These are phyloP conservation scores for Xanthoceras sorbifolium DNA, from an alignment of 345 rosid genomes.

Conservation along the genomic window DNA sequence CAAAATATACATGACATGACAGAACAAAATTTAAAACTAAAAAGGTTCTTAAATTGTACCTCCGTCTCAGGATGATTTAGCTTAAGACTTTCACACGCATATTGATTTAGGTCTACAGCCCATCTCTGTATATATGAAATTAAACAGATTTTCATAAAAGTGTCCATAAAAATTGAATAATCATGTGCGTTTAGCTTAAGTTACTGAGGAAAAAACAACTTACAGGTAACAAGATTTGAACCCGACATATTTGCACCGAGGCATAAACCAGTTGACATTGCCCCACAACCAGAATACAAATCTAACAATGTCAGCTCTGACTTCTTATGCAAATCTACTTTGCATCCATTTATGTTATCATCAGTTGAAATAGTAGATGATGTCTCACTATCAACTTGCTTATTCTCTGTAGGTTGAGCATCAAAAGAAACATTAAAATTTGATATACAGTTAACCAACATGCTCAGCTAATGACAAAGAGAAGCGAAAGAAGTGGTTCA, in stretches of 20 bases:
- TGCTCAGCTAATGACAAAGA: background rate
- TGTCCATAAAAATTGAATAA: background rate
- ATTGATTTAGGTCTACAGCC: constrained; percentile 69
- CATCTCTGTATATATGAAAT: constrained; percentile 47
- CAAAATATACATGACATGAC: background rate
- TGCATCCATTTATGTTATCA: constrained; percentile 22
- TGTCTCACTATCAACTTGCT: constrained; percentile 35
- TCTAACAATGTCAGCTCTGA: constrained; percentile 52
- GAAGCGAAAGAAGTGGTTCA: background rate
- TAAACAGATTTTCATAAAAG: background rate
- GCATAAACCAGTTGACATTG: constrained; percentile 85
- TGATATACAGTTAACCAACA: background rate
- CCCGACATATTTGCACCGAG: constrained; percentile 64
- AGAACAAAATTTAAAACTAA: background rate
- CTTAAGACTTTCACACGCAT: constrained; percentile 59
- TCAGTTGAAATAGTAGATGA: constrained; percentile 61
- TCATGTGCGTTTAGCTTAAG: background rate
- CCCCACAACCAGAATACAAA: constrained; percentile 85
- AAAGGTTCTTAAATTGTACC: constrained; percentile 29
- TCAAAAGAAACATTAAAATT: background rate
- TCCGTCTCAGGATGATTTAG: constrained; percentile 64
- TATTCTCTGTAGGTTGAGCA: constrained; percentile 30
- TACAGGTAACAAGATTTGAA: constrained; percentile 62
- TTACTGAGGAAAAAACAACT: constrained; percentile 17
- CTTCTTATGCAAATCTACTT: constrained; percentile 10